These are phyloP conservation scores for Eurotiales sp. DNA, from an alignment of 2,329 filamentous ascomycete genomes.

Conservation along the genomic window DNA sequence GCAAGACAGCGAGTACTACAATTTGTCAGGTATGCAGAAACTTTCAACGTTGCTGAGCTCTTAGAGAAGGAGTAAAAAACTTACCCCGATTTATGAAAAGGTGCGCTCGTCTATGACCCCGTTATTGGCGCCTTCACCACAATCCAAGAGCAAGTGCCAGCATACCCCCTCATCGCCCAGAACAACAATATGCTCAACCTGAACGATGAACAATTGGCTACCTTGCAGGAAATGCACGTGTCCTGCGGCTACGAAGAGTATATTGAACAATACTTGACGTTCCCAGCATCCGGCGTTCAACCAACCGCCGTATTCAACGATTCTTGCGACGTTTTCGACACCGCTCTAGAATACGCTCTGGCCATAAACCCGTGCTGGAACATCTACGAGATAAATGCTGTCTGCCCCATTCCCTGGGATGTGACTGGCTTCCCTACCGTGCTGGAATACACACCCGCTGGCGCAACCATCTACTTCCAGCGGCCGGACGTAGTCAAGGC, in stretches of 20 bases:
- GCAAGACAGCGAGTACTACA: constrained; percentile 64
- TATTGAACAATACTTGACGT: constrained; percentile 55
- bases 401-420: constrained; percentile 68
- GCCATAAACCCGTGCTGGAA: constrained; percentile 74
- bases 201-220: constrained; percentile 40
- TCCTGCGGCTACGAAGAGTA: constrained; percentile 46
- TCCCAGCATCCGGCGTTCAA: constrained; percentile 36
- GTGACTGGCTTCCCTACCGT: constrained; percentile 60
- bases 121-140: constrained; percentile 44
- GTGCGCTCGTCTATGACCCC: constrained; percentile 69
- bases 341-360: constrained; percentile 53
- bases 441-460: constrained; percentile 57
- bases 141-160: constrained; percentile 31
- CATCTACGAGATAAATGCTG: constrained; percentile 68
- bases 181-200: constrained; percentile 45
- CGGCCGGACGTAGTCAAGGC: constrained; percentile 65
- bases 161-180: constrained; percentile 41
- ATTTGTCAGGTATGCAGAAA: constrained; percentile 53
- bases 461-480: constrained; percentile 65
- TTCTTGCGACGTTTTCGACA: constrained; percentile 56
- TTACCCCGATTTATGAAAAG: too few relatives aligned
- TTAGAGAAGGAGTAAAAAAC: too few relatives aligned
- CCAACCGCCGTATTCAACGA: constrained; percentile 49
- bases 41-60: not conserved
- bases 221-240: constrained; percentile 39